Conservation (phyloP, 1,284 basidiomycete species). For the Acaromyces ingoldii region DNA sequence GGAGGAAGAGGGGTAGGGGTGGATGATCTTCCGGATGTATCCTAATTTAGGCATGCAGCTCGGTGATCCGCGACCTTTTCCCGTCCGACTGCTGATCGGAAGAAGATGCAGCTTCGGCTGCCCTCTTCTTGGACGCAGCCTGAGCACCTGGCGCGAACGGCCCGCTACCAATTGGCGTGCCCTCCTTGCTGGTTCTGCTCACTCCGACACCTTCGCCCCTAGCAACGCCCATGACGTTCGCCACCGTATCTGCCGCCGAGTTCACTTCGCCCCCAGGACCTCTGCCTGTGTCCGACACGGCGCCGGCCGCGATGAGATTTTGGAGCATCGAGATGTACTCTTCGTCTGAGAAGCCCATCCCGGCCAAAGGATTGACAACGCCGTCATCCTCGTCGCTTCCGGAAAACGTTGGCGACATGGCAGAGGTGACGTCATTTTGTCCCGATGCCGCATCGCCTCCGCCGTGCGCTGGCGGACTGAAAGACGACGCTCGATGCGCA, state of each 20-base stretch:
- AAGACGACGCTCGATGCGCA: neutral
- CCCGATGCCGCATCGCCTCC: neutral
- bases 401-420: no score
- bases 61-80: conserved; percentile 1
- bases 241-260: conserved; percentile 8
- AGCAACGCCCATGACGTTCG: conserved; percentile 9
- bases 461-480: no score
- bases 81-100: neutral
- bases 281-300: conserved; percentile 20
- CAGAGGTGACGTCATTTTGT: no score
- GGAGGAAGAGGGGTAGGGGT: no score
- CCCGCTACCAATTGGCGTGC: conserved; percentile 3
- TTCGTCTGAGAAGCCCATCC: conserved; percentile 44
- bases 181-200: neutral
- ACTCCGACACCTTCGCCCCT: conserved; percentile 7
- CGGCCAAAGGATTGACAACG: conserved; percentile 32
- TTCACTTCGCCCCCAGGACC: no score
- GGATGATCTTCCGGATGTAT: no score
- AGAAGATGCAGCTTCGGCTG: neutral
- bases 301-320: conserved; percentile 38
- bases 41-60: conserved; percentile 1
- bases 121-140: neutral
- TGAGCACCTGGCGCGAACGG: neutral
- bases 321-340: conserved; percentile 47
- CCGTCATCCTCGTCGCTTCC: conserved; percentile 9